Conservation (phyloP, 139 green algal genomes). For the Tetraselmis striata region DNA sequence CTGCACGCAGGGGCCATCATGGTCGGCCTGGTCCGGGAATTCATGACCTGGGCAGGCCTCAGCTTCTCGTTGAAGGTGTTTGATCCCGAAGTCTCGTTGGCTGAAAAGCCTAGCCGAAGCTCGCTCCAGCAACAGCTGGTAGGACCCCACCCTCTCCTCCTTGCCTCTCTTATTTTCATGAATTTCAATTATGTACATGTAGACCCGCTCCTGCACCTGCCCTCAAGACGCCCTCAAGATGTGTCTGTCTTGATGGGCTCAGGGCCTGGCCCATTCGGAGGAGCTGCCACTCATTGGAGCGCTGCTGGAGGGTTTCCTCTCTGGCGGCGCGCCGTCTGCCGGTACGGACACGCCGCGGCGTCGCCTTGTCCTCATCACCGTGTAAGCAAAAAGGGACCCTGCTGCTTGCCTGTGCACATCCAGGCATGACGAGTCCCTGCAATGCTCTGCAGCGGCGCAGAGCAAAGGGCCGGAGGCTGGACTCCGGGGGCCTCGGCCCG, state of each 20-base stretch:
- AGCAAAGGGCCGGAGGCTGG: not conserved
- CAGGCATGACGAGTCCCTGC: no score
- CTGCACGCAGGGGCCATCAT: not conserved
- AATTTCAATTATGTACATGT: no score
- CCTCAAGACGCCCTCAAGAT: no score
- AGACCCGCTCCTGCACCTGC: no score
- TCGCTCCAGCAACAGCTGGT: not conserved
- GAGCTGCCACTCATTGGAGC: not conserved
- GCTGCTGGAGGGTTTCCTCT: not conserved
- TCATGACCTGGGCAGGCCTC: not conserved
- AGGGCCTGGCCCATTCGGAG: not conserved
- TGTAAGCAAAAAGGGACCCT: no score
- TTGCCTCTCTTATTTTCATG: no score
- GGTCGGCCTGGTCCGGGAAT: not conserved
- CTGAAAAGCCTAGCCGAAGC: not conserved
- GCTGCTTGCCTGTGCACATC: no score
- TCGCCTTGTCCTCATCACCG: no score
- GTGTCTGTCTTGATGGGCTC: not conserved
- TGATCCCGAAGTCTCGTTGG: not conserved
- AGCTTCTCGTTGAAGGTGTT: not conserved
- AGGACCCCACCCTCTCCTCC: no score
- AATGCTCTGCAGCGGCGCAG: no score
- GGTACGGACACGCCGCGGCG: no score
- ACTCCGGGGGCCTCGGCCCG: not conserved
- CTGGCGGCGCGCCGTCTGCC: no score